phyloP scores from a whole-genome alignment of 306 rosid species.

The Hylodesmum podocarpum region DNA sequence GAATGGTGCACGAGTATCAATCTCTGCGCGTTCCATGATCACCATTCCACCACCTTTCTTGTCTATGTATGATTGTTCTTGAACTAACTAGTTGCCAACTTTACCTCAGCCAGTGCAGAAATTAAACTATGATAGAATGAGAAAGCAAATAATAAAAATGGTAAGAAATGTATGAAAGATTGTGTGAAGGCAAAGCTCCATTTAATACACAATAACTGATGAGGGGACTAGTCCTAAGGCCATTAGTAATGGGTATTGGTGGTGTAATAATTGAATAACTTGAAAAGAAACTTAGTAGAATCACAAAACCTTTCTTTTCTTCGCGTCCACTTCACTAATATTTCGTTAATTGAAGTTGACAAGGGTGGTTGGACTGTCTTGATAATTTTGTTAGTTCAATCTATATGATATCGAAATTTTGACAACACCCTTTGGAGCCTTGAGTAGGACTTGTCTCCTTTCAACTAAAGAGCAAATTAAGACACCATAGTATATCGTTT shows the following conservation, averaged over 20 bases:
- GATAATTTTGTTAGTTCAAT: conserved; percentile 53
- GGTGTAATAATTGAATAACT: conserved; percentile 31
- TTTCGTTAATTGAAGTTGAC: conserved; percentile 84
- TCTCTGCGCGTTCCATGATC: conserved; percentile 67
- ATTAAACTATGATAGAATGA: background rate
- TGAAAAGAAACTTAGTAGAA: conserved; percentile 33
- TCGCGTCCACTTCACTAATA: conserved; percentile 97
- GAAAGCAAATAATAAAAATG: background rate
- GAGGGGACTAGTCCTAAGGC: background rate
- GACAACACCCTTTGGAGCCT: conserved; percentile 25
- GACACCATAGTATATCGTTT: background rate
- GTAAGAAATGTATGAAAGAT: conserved; percentile 18
- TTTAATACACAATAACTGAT: conserved; percentile 37
- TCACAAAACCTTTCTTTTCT: conserved; percentile 51
- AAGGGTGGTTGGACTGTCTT: conserved; percentile 63
- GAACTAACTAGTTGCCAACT: conserved; percentile 8
- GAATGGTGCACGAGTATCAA: conserved; percentile 84
- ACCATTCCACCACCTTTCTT: conserved; percentile 31
- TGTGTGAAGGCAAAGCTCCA: conserved; percentile 24
- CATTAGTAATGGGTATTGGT: conserved; percentile 52
- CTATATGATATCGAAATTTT: conserved; percentile 21
- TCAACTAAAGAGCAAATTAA: conserved; percentile 15
- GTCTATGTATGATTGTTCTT: conserved; percentile 37
- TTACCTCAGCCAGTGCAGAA: background rate
- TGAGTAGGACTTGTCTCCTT: conserved; percentile 52